Percentiles rank a stretch among this genome's conserved stretches.
Conservation (phyloP, 352 stramenopile genomes). For the Pythium pyrilobum region DNA sequence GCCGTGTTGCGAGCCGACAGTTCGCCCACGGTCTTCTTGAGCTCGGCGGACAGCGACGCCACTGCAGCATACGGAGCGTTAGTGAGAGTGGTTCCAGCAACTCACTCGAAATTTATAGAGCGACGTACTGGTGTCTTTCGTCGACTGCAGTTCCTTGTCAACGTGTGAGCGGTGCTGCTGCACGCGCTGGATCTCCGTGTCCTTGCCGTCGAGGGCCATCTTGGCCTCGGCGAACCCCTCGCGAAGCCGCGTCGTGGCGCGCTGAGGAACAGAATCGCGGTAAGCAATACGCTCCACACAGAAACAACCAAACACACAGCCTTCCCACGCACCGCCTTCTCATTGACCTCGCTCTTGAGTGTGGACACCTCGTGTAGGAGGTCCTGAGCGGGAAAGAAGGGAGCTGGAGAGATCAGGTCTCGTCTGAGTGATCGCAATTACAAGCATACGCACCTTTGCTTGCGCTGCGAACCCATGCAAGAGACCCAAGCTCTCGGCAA, state of each 20-base stretch:
- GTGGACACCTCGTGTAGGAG: slow-evolving; percentile 27
- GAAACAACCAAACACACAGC: too few species aligned
- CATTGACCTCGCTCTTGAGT: slow-evolving; percentile 43
- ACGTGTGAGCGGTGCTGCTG: slow-evolving; percentile 24
- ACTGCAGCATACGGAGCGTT: slow-evolving; percentile 2
- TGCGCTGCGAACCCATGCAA: slow-evolving; percentile 23
- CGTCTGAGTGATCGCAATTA: not conserved
- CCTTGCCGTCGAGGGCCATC: slow-evolving; percentile 36
- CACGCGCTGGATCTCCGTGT: slow-evolving; percentile 32
- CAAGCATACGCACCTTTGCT: slow-evolving; percentile 12
- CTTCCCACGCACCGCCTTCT: slow-evolving; percentile 30
- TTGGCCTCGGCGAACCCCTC: slow-evolving; percentile 51
- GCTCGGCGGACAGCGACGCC: slow-evolving; percentile 3
- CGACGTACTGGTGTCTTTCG: slow-evolving; percentile 29
- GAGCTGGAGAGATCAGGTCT: not conserved
- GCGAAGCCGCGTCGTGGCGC: slow-evolving; percentile 39
- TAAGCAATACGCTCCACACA: not conserved
- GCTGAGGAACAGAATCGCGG: slow-evolving; percentile 15
- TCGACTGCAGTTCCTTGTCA: slow-evolving; percentile 24
- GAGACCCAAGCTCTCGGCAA: slow-evolving; percentile 21
- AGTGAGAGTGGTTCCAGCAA: not conserved
- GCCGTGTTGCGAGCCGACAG: slow-evolving; percentile 27
- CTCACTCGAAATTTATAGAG: not conserved
- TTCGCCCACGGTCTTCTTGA: slow-evolving; percentile 29
- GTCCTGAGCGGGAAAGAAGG: slow-evolving; percentile 12